Percentiles rank a stretch among this genome's conserved stretches.
Conservation (phyloP, 371 early-diverging fungal species). For the Mucor mucedo region DNA sequence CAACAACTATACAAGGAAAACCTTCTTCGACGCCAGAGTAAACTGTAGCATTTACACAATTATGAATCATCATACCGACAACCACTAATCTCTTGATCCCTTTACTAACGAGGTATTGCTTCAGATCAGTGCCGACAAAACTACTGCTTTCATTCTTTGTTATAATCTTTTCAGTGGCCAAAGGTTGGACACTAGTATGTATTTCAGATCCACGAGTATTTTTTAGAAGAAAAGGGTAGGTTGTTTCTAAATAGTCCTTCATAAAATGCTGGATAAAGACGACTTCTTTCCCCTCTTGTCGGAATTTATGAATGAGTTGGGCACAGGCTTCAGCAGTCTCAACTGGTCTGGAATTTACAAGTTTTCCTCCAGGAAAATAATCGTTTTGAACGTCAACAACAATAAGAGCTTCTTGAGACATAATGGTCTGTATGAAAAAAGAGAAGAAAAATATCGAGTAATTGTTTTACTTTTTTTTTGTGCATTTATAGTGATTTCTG, state of each 20-base stretch:
- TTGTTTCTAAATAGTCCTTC: background rate
- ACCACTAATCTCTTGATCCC: slow-evolving; percentile 6
- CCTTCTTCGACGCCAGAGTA: slow-evolving; percentile 15
- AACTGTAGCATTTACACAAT: slow-evolving; percentile 23
- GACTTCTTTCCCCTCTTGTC: slow-evolving; percentile 13
- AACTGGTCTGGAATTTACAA: slow-evolving; percentile 10
- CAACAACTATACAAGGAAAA: slow-evolving; percentile 17
- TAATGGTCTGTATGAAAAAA: no score
- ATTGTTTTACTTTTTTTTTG: no score
- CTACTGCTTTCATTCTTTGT: slow-evolving; percentile 7
- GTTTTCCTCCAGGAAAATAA: slow-evolving; percentile 14
- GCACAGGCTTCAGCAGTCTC: slow-evolving; percentile 10
- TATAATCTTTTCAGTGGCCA: slow-evolving; percentile 7
- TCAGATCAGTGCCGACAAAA: slow-evolving; percentile 19
- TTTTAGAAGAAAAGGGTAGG: background rate
- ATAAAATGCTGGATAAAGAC: slow-evolving; percentile 1
- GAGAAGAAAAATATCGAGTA: no score
- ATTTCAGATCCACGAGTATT: slow-evolving; percentile 8
- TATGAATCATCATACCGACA: slow-evolving; percentile 19
- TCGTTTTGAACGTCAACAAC: slow-evolving; percentile 22
- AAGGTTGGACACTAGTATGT: slow-evolving; percentile 9
- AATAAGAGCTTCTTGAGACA: slow-evolving; percentile 16
- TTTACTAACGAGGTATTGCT: slow-evolving; percentile 15
- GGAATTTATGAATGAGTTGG: slow-evolving; percentile 15
- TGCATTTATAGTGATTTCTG: no score